Base-by-base conservation (phyloP, 2,329 filamentous ascomycete species). In the Cytospora piceae region DNA sequence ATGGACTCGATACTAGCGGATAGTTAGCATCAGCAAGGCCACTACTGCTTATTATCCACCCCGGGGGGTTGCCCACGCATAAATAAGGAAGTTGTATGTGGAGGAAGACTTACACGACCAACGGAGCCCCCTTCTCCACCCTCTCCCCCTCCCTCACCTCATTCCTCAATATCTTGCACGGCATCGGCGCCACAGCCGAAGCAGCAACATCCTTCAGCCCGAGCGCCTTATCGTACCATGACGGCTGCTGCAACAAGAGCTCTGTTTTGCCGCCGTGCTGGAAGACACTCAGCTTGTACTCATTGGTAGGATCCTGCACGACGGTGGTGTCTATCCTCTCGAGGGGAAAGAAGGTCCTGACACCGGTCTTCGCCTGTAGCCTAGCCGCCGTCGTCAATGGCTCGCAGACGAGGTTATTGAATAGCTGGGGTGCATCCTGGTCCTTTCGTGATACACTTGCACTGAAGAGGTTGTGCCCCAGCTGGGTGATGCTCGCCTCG, bases 141-240 rank as follows among this genome's bases (percentile, higher is more conserved):
- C 78, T 79, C 69, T 96, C 87, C 0, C 95, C 95, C 71, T 93
- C 93, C 32, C 84, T 79, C 0, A 97, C 93, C 77, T 97, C 92
- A 57, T 97, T 95, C 70, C 92, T 88, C 68, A 99, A 80, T 31
- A 99, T 90, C 80, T 98, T 98, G 79, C 95, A 98, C 1, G 95
- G 95, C 95, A 99, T 99, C 0, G 95, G 95, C 27, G 95, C 93
- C 29, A 92, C 83, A 1, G 98, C 93, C 61, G 90, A 95, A 67
- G 94, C 94, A 8, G 88, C 83, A 0, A 85, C 85, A 73, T 96
- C 92, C 75, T 92, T 94, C 68, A 91, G 80, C 0, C 94, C 94
- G 9, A 97, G 82, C 0, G 93, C 93, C 78, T 96, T 94, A 72
- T 93, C 91, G 65, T 91, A 90, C 93, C 94, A 99, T 54, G 82